Evolutionary conservation across 2,329 filamentous ascomycete species (phyloP), one percentile per base, ranked within the genome.

Genomic region (Trichoderma semiorbis): DNA sequence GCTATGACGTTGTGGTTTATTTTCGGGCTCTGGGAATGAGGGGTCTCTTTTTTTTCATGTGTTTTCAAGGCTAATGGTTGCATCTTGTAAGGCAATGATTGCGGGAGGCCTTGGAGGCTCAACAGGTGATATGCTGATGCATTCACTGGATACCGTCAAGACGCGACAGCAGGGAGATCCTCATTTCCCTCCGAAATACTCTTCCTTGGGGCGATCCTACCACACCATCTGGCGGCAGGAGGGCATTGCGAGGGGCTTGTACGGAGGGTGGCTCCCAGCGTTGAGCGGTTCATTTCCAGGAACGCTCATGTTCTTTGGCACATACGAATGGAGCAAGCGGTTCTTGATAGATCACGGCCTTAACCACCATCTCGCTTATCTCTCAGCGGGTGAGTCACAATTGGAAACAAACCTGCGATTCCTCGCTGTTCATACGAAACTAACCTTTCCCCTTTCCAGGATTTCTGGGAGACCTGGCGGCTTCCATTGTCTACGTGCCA

Each of bases 81-180:
- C 8, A 18, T 60, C 28, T 43, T 74, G 69, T 74, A 72, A 97
- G 94, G 91, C 93, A 80, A 99, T 98, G 95, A 87, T 99, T 78
- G 96, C 96, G 39, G 96, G 96, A 78, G 96, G 95, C 73, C 85
- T 97, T 68, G 96, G 97, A 78, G 96, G 96, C 68, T 95, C 93
- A 18, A 97, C 92, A 70, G 96, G 97, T 72, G 96, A 99, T 82
- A 92, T 99, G 88, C 85, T 99, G 75, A 99, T 99, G 96, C 96
- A 99, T 84, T 98, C 95, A 60, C 88, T 99, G 78, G 96, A 99
- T 82, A 99, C 96, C 1, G 96, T 99, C 78, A 99, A 99, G 84
- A 99, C 96, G 61, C 90, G 96, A 76, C 97, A 99, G 81, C 96
- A 99, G 83, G 96, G 95, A 78, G 96, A 98, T 79, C 95, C 95